These are phyloP conservation scores for Yarrowia hollandica DNA, from an alignment of 805 yeast species.

Conservation along the genomic window DNA sequence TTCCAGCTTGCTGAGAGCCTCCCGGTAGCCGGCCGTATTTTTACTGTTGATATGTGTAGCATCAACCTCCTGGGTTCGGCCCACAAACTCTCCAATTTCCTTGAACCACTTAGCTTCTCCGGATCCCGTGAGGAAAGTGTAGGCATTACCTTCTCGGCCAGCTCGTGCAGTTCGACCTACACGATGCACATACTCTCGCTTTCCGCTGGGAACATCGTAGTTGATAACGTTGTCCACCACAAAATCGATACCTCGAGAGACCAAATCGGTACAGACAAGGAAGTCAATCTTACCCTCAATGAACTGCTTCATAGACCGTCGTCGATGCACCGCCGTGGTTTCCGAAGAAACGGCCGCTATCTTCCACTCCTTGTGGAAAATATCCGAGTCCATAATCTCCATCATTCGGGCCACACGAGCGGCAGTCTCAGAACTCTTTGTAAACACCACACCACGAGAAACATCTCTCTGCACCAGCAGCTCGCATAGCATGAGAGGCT, in stretches of 20 bases:
- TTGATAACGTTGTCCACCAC: conserved; percentile 73
- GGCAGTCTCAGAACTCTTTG: conserved; percentile 81
- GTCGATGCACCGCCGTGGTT: conserved; percentile 48
- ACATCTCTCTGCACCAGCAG: conserved; percentile 47
- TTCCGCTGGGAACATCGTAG: conserved; percentile 85
- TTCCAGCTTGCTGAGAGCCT: conserved; percentile 49
- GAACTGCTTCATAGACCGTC: conserved; percentile 61
- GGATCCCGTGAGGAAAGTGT: conserved; percentile 69
- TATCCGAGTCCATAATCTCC: conserved; percentile 43
- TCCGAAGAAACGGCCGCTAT: conserved; percentile 40
- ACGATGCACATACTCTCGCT: conserved; percentile 92
- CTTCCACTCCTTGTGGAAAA: conserved; percentile 32
- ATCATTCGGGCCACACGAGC: conserved; percentile 72
- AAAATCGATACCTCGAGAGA: conserved; percentile 94
- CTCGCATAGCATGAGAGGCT: conserved; percentile 72
- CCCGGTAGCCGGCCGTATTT: conserved; percentile 46
- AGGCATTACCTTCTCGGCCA: conserved; percentile 70
- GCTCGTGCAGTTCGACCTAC: conserved; percentile 99
- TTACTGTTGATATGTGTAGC: conserved; percentile 32
- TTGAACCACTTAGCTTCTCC: conserved; percentile 63
- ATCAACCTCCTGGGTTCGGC: conserved; percentile 37
- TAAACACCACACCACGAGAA: conserved; percentile 55
- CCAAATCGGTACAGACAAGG: conserved; percentile 76
- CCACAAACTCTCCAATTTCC: conserved; percentile 40
- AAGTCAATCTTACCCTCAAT: conserved; percentile 53